Evolutionary conservation across 2,329 filamentous ascomycete species (phyloP), one percentile per base, ranked within the genome.

Genomic region (Aspergillus viridinutans): DNA sequence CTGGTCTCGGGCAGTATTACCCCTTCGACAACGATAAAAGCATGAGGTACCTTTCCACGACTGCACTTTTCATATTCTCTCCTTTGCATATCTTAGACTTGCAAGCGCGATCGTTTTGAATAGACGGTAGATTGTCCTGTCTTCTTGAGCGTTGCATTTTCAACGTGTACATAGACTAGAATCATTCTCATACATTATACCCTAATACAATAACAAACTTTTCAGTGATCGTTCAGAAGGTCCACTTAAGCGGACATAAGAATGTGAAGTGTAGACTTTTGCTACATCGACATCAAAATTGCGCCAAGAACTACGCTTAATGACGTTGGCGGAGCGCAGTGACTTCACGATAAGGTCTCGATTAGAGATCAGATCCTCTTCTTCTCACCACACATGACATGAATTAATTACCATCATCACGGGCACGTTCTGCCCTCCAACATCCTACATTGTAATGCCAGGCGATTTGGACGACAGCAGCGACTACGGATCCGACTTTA

Each of bases 401-500:
- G 67, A 67, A 49, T 52, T 52, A 55, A 50, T 45, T 52, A 54
- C 42, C 50, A 42, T 47, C 47, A 49, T 61, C 56, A 65, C 66
- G 71, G 70, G 66, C 65, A 72, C 72, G 68, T 67, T 68, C 69
- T 70, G 67, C 67, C 58, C 59, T 63, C 58, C 55, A 28, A 52
- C 58, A 56, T 26, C 52, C 25, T 54, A 56, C 28, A 57, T 45
- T 32, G 32, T 55, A 53, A 51, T 54, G 52, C 55, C 57, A 53
- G 69, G 75, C 10, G 54, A 58, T 17, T 28, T 55, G 32, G 55
- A 63, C 28, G 59, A 69, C 28, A 66, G 63, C 49, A 85, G 82
- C 70, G 84, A 87, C 62, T 88, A 87, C 79, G 85, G 84, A 59
- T 85, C 83, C 4, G 85, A 88, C 59, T 80, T 87, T 62, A 80